phyloP scores from a whole-genome alignment of 2,329 filamentous ascomycete species.

The Tolypocladium pustulatum region DNA sequence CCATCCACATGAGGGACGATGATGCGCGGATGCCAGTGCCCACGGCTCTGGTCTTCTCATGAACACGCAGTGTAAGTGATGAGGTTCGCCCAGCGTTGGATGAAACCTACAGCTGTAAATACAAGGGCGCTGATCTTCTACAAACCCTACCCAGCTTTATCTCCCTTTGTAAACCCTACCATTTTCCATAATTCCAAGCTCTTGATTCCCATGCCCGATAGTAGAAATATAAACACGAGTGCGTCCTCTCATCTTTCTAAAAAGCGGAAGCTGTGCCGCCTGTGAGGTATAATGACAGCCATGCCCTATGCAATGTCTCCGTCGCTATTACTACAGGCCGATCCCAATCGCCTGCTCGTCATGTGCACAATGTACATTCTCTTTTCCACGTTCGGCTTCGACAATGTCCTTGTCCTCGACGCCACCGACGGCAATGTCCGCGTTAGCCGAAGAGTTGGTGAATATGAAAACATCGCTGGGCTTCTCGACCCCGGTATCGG shows the following conservation, averaged over 20 bases:
- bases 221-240: background rate
- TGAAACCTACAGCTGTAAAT: background rate
- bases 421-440: background rate
- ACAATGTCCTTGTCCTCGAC: background rate
- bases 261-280: no score
- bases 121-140: background rate
- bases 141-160: background rate
- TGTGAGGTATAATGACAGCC: background rate
- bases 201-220: background rate
- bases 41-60: background rate
- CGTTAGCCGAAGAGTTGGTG: background rate
- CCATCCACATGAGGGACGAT: background rate
- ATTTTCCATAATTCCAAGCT: no score
- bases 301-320: background rate
- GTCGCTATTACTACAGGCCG: background rate
- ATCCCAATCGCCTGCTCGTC: slow-evolving; percentile 1
- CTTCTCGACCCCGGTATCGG: slow-evolving; percentile 9
- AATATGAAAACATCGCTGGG: slow-evolving; percentile 4
- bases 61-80: background rate
- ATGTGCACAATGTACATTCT: background rate
- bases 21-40: background rate
- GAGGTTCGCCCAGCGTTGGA: background rate
- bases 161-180: background rate
- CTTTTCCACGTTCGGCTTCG: background rate
- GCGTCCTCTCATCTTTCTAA: background rate